phyloP scores from a whole-genome alignment of 192 early-diverging fungal genomes.

The Backusella tuberculispora region DNA sequence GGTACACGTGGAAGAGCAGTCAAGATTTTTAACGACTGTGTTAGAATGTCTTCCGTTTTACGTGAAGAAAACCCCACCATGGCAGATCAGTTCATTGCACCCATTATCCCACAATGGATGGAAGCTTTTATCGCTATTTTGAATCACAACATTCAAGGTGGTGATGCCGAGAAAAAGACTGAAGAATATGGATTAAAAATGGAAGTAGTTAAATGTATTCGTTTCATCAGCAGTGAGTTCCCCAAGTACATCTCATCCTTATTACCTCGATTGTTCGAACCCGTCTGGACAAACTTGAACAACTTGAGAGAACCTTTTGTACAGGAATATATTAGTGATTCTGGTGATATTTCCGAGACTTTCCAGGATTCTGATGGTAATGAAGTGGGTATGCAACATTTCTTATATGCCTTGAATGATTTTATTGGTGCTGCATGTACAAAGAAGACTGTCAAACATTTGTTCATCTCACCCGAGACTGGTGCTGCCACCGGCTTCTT shows the following conservation, averaged over 20 bases:
- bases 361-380: slow-evolving; percentile 78
- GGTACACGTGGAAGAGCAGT: slow-evolving; percentile 77
- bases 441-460: slow-evolving; percentile 54
- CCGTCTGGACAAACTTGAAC: slow-evolving; percentile 75
- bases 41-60: slow-evolving; percentile 84
- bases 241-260: slow-evolving; percentile 62
- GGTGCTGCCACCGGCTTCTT: slow-evolving; percentile 50
- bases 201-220: slow-evolving; percentile 73
- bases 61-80: slow-evolving; percentile 75
- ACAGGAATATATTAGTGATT: slow-evolving; percentile 49
- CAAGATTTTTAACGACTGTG: slow-evolving; percentile 80
- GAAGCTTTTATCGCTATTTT: slow-evolving; percentile 67
- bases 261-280: slow-evolving; percentile 57
- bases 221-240: slow-evolving; percentile 61
- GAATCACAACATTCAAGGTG: slow-evolving; percentile 51
- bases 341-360: slow-evolving; percentile 40
- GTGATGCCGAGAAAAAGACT: slow-evolving; percentile 48
- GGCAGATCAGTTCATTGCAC: slow-evolving; percentile 70
- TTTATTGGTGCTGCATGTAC: slow-evolving; percentile 62
- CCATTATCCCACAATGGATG: slow-evolving; percentile 82
- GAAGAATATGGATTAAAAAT: slow-evolving; percentile 71
- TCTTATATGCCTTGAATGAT: slow-evolving; percentile 72
- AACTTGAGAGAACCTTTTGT: slow-evolving; percentile 60
- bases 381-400: slow-evolving; percentile 62
- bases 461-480: slow-evolving; percentile 54